These are phyloP conservation scores for Vanderwaltozyma tropicalis DNA, from an alignment of 805 yeast genomes.

Conservation along the genomic window DNA sequence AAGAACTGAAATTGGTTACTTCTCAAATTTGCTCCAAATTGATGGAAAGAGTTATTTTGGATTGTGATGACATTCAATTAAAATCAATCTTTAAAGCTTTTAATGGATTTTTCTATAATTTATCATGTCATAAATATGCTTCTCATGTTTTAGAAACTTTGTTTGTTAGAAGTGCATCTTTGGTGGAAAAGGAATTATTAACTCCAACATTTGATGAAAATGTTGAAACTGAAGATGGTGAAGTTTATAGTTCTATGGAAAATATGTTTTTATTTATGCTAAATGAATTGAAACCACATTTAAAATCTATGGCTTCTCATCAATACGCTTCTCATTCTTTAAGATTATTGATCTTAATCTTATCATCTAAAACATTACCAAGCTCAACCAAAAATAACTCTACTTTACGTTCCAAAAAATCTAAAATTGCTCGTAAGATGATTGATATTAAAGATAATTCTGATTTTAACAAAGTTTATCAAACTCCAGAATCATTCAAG, in stretches of 20 bases:
- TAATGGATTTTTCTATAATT: conserved; percentile 60
- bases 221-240: conserved; percentile 27
- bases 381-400: conserved; percentile 60
- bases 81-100: conserved; percentile 56
- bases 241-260: conserved; percentile 49
- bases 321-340: conserved; percentile 85
- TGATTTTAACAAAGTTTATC: conserved; percentile 56
- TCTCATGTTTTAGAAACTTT: conserved; percentile 90
- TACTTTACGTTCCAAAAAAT: conserved; percentile 69
- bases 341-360: conserved; percentile 56
- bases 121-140: conserved; percentile 80
- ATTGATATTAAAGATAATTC: conserved; percentile 74
- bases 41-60: conserved; percentile 72
- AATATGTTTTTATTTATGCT: conserved; percentile 52
- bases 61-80: conserved; percentile 54
- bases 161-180: conserved; percentile 60
- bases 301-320: conserved; percentile 52
- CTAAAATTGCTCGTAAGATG: conserved; percentile 87
- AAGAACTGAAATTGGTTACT: conserved; percentile 84
- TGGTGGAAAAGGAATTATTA: conserved; percentile 63
- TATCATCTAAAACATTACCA: conserved; percentile 72
- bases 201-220: conserved; percentile 31
- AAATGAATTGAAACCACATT: conserved; percentile 52
- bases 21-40: conserved; percentile 92
- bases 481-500: conserved; percentile 61